Conservation (phyloP, 805 yeast species). For the Teunomyces funiuensis region DNA sequence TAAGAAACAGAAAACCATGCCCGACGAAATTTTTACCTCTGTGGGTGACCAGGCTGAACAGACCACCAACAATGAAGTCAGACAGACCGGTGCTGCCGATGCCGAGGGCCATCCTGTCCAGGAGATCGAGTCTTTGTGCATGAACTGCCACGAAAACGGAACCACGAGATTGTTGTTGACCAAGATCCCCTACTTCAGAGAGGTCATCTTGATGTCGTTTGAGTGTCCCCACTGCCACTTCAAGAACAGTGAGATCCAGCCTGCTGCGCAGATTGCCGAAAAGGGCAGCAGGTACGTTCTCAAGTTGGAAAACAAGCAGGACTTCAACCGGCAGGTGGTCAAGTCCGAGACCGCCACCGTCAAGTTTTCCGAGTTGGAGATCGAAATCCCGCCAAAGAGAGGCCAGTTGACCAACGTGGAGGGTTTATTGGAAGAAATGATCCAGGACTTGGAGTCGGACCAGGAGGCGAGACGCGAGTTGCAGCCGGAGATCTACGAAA, state of each 20-base stretch:
- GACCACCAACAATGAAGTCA: slow-evolving; percentile 44
- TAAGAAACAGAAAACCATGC: slow-evolving; percentile 16
- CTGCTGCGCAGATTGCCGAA: slow-evolving; percentile 90
- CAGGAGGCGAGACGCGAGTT: slow-evolving; percentile 75
- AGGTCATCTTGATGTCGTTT: slow-evolving; percentile 90
- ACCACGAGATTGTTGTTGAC: slow-evolving; percentile 81
- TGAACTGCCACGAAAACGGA: slow-evolving; percentile 91
- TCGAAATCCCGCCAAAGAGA: slow-evolving; percentile 92
- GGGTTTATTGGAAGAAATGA: slow-evolving; percentile 82
- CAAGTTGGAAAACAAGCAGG: slow-evolving; percentile 65
- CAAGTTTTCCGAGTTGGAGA: slow-evolving; percentile 78
- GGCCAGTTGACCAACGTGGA: slow-evolving; percentile 93
- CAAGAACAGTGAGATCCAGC: slow-evolving; percentile 89
- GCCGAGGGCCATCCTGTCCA: slow-evolving; percentile 92
- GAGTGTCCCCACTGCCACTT: slow-evolving; percentile 94
- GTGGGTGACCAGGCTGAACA: slow-evolving; percentile 44
- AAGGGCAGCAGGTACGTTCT: slow-evolving; percentile 77
- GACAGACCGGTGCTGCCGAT: slow-evolving; percentile 74
- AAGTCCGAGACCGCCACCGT: slow-evolving; percentile 85
- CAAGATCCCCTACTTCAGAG: slow-evolving; percentile 86
- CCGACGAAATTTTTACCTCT: slow-evolving; percentile 22
- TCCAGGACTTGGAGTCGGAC: slow-evolving; percentile 73
- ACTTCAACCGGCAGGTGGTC: slow-evolving; percentile 86
- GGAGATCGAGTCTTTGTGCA: slow-evolving; percentile 91
- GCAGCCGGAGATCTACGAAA: slow-evolving; percentile 73